Evolutionary conservation across 1,284 basidiomycete species (phyloP).

Genomic region (Trametes sp.): DNA sequence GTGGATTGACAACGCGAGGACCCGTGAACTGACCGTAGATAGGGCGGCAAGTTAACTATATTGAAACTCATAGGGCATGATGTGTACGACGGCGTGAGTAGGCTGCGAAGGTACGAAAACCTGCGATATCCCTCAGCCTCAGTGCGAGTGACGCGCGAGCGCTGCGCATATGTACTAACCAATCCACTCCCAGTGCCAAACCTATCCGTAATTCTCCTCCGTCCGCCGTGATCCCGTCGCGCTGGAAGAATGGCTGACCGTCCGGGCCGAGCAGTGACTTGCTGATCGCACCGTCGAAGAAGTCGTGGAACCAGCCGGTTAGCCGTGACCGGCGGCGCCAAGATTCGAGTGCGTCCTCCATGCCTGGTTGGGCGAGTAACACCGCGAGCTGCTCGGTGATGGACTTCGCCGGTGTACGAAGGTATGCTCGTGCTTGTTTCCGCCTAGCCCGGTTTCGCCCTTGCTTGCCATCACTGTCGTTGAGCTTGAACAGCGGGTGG

Average conservation of each 20-base stretch:
- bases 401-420: constrained; percentile 13
- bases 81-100: constrained; percentile 44
- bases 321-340: constrained; percentile 27
- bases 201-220: constrained; percentile 37
- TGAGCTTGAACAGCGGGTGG: constrained; percentile 17
- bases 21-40: constrained; percentile 33
- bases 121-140: constrained; percentile 22
- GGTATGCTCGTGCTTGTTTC: neutral
- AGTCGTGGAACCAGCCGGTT: constrained; percentile 29
- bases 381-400: constrained; percentile 27
- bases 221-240: constrained; percentile 5
- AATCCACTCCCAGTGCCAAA: constrained; percentile 36
- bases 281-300: constrained; percentile 36
- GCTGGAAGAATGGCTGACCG: constrained; percentile 33
- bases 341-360: constrained; percentile 31
- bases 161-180: constrained; percentile 27
- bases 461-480: neutral
- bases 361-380: constrained; percentile 28
- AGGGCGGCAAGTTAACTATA: constrained; percentile 40
- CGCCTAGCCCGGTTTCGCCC: neutral
- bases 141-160: neutral
- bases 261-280: constrained; percentile 30
- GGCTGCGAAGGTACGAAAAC: constrained; percentile 45
- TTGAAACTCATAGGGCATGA: constrained; percentile 43
- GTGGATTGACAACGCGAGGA: neutral